Base-by-base conservation (phyloP, 257 asterid species). In the Salvia splendens region DNA sequence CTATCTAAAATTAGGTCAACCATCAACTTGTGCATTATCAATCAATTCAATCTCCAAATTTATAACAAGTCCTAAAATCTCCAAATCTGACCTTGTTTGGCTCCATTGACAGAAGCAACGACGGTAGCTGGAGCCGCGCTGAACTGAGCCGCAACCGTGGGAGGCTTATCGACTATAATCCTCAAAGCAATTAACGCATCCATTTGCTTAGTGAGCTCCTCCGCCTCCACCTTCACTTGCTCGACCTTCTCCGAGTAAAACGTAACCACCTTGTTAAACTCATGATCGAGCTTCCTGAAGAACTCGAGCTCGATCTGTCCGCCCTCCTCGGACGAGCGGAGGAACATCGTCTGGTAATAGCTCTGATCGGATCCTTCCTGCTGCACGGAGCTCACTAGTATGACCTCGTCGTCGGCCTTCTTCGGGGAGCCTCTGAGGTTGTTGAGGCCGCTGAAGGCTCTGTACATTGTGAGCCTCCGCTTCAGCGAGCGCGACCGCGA, bases 101-200 rank as follows among this genome's bases (percentile, higher is more conserved):
- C 60, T 15, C 70, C 75, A 75, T 64, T 65, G 14, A 68, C 73
- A 12, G 89, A 70, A 28, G 80, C 83, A 79, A 41, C 0, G 40
- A 70, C 81, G 46, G 89, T 68, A 5, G 84, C 82, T 6, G 91
- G 87, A 12, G 64, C 24, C 24, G 77, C 36, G 36, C 14, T 3
- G 1, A 53, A 9, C n/a, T 28, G 45, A 0, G 52, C 5, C 0
- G 36, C 11, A 64, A 41, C 46, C 6, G 66, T 62, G 45, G 53
- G 43, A 5, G 95, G 95, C 33, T 74, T 73, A 41, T 86, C 87
- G 1, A 92, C 92, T 46, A 8, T 76, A 33, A 87, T 62, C 73
- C 95, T 78, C 69, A 92, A 69, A 64, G 96, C 98, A 68, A 92
- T 86, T 2, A 92, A 87, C 12, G 91, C 92, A 71, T 92, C 95